phyloP scores from a whole-genome alignment of 2,329 filamentous ascomycete genomes.

The Huntiella abstrusa region DNA sequence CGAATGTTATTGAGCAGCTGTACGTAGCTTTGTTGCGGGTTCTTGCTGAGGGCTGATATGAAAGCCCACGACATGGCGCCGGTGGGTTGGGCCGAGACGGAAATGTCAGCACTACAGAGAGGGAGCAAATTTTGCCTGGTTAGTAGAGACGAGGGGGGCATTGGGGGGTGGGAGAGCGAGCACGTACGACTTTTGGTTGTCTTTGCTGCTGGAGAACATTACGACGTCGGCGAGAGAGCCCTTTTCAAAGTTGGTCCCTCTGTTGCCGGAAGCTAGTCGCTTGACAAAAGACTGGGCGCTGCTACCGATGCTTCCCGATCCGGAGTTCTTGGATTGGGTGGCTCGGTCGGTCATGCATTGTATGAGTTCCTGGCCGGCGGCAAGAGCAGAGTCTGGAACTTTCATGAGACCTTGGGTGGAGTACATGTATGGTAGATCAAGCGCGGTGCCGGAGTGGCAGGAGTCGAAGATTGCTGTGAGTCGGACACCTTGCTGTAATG shows the following conservation, averaged over 20 bases:
- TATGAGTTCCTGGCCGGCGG: constrained; percentile 45
- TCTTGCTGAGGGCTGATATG: constrained; percentile 81
- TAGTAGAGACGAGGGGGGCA: background rate
- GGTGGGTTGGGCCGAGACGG: constrained; percentile 73
- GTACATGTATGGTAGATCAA: constrained; percentile 50
- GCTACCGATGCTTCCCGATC: constrained; percentile 29
- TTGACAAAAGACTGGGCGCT: constrained; percentile 40
- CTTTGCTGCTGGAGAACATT: constrained; percentile 96
- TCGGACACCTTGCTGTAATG: constrained; percentile 35
- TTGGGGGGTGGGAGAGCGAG: constrained; percentile 13
- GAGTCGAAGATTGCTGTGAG: constrained; percentile 46
- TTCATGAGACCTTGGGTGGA: constrained; percentile 51
- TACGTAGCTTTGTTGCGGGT: constrained; percentile 95
- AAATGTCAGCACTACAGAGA: constrained; percentile 63
- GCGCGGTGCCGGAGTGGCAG: constrained; percentile 46
- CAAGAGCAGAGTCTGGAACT: constrained; percentile 48
- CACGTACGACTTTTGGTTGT: constrained; percentile 78
- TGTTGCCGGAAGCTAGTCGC: constrained; percentile 39
- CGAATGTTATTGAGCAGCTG: constrained; percentile 91
- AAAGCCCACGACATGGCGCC: constrained; percentile 99
- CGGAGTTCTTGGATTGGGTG: constrained; percentile 6
- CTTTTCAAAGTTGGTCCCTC: constrained; percentile 54
- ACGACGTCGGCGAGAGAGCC: constrained; percentile 88
- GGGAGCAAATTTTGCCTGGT: background rate
- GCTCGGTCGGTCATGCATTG: constrained; percentile 36